Percentiles rank a stretch among this genome's conserved stretches.
Evolutionary conservation across 345 rosid genomes (phyloP).

Genomic region (Lepidium sativum): DNA sequence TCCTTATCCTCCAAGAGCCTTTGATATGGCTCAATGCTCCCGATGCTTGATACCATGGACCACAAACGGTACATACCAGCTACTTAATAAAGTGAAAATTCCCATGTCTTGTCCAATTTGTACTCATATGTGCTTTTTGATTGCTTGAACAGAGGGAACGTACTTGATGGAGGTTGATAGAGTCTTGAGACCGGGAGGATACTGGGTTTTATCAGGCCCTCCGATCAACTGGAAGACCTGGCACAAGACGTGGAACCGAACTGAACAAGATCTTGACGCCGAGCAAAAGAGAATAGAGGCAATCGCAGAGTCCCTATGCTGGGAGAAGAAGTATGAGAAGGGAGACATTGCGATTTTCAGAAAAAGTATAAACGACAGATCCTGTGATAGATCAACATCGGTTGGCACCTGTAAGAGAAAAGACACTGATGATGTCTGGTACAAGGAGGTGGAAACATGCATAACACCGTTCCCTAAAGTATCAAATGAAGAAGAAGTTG

Average conservation of each 20-base stretch:
- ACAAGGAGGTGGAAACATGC: constrained; percentile 68
- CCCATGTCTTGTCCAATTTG: not conserved
- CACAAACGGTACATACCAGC: constrained; percentile 47
- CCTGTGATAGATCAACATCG: constrained; percentile 42
- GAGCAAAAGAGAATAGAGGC: constrained; percentile 84
- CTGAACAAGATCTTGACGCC: constrained; percentile 66
- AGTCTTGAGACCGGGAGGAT: constrained; percentile 97
- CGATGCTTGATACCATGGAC: constrained; percentile 95
- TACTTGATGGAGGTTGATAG: constrained; percentile 93
- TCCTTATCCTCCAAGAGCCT: constrained; percentile 91
- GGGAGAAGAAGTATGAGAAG: constrained; percentile 99
- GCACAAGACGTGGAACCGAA: constrained; percentile 79
- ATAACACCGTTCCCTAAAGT: constrained; percentile 69
- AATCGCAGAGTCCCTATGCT: constrained; percentile 74
- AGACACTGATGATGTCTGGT: constrained; percentile 71
- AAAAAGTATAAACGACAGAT: constrained; percentile 56
- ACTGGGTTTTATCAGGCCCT: constrained; percentile 95
- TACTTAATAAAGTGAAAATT: not conserved
- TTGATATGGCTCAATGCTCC: constrained; percentile 99
- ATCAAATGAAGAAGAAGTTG: constrained; percentile 53
- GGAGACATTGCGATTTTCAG: constrained; percentile 84
- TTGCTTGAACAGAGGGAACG: constrained; percentile 54
- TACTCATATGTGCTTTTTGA: constrained; percentile 4
- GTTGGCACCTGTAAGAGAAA: constrained; percentile 41
- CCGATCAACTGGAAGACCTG: constrained; percentile 95